These are phyloP conservation scores for Wallemia mellicola DNA, from an alignment of 1,284 basidiomycete species.

Conservation along the genomic window DNA sequence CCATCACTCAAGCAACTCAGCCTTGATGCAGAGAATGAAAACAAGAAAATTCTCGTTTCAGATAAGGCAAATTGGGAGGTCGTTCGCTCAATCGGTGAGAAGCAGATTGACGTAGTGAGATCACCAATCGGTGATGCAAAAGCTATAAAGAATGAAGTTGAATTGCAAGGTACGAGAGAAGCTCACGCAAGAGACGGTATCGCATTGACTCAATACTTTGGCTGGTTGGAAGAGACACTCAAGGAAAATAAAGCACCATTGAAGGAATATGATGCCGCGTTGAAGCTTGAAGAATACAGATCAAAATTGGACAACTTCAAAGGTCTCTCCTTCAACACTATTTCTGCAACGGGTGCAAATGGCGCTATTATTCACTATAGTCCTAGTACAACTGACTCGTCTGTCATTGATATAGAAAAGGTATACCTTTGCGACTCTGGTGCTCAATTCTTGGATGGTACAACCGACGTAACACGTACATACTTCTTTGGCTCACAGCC, in stretches of 20 bases:
- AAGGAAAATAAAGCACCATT: conserved; percentile 26
- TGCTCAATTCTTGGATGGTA: conserved; percentile 62
- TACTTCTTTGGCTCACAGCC: conserved; percentile 53
- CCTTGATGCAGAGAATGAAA: neutral
- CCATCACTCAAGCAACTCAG: neutral
- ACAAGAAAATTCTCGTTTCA: neutral
- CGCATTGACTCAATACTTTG: neutral
- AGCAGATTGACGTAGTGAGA: neutral
- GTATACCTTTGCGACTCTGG: conserved; percentile 90
- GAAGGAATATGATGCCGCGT: conserved; percentile 53
- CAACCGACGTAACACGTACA: conserved; percentile 77
- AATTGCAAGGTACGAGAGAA: neutral
- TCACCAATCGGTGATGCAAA: conserved; percentile 61
- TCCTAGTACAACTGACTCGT: neutral
- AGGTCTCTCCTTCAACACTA: conserved; percentile 72
- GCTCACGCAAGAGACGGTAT: neutral
- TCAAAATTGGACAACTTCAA: conserved; percentile 26
- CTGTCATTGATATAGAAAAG: conserved; percentile 14
- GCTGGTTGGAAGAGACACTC: conserved; percentile 34
- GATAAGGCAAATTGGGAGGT: neutral
- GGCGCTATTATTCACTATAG: conserved; percentile 24
- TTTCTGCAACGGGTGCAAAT: conserved; percentile 66
- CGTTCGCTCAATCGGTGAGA: conserved; percentile 15
- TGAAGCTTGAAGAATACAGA: conserved; percentile 45
- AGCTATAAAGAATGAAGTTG: conserved; percentile 46